Evolutionary conservation across 192 early-diverging fungal species (phyloP).

Genomic region (Coemansia sp.): DNA sequence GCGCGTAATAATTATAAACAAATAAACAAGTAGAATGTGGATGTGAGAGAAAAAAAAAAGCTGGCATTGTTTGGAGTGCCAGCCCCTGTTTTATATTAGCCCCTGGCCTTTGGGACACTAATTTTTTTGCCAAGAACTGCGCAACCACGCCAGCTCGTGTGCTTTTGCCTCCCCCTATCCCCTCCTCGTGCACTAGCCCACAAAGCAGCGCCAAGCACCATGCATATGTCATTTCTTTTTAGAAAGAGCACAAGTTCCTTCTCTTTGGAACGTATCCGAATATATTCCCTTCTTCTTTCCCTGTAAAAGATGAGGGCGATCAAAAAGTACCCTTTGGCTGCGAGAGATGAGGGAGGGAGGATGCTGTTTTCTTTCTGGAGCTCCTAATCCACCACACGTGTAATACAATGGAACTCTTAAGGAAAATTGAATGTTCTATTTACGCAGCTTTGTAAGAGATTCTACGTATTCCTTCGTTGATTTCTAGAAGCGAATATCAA

Average conservation of each 20-base stretch:
- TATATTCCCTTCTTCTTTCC: neutral
- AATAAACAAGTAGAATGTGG: neutral
- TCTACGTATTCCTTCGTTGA: neutral
- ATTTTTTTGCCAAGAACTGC: conserved; percentile 1
- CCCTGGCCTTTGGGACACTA: neutral
- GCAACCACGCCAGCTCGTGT: neutral
- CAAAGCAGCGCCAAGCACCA: neutral
- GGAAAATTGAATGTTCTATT: neutral
- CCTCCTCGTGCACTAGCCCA: neutral
- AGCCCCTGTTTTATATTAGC: neutral
- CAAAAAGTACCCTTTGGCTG: neutral
- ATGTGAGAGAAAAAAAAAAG: neutral
- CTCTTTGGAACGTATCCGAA: neutral
- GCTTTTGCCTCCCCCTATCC: neutral
- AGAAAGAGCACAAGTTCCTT: neutral
- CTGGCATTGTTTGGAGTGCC: neutral
- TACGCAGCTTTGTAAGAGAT: neutral
- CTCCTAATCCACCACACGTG: neutral
- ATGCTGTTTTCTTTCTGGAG: neutral
- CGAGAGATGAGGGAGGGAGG: neutral
- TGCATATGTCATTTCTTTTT: neutral
- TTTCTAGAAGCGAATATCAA: neutral
- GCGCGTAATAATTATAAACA: neutral
- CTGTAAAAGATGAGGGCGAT: neutral
- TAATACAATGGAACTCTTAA: neutral